Conservation (phyloP, 352 stramenopile genomes). For the Thraustotheca clavata region DNA sequence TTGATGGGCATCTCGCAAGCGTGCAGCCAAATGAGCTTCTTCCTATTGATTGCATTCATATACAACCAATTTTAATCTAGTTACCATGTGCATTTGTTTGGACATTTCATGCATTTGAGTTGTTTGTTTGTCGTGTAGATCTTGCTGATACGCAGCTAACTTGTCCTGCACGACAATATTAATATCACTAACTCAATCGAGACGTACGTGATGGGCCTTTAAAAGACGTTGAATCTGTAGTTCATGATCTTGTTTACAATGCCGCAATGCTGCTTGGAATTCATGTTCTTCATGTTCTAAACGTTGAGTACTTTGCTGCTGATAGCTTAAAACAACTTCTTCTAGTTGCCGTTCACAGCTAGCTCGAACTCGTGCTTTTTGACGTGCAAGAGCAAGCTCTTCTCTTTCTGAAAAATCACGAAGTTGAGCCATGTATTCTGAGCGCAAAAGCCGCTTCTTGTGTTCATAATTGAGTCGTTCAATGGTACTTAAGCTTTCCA, state of each 20-base stretch:
- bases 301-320: constrained; percentile 42
- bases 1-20: constrained; percentile 12
- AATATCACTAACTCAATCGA: background rate
- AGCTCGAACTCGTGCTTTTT: constrained; percentile 53
- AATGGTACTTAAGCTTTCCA: constrained; percentile 41
- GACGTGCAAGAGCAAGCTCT: constrained; percentile 46
- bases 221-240: constrained; percentile 12
- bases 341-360: constrained; percentile 58
- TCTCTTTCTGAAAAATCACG: constrained; percentile 63
- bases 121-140: constrained; percentile 38
- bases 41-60: background rate
- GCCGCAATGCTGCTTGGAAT: constrained; percentile 18
- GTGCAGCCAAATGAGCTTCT: constrained; percentile 12
- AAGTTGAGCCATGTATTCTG: constrained; percentile 53
- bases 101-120: constrained; percentile 37
- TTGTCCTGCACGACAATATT: constrained; percentile 29
- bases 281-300: constrained; percentile 52
- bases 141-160: constrained; percentile 41
- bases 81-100: constrained; percentile 39
- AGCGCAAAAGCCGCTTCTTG: constrained; percentile 51
- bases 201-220: constrained; percentile 11
- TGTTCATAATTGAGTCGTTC: constrained; percentile 65
- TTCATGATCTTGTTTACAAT: constrained; percentile 21
- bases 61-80: background rate
- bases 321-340: constrained; percentile 47